Conservation (phyloP, 345 rosid species). For the Gossypium herbaceum region DNA sequence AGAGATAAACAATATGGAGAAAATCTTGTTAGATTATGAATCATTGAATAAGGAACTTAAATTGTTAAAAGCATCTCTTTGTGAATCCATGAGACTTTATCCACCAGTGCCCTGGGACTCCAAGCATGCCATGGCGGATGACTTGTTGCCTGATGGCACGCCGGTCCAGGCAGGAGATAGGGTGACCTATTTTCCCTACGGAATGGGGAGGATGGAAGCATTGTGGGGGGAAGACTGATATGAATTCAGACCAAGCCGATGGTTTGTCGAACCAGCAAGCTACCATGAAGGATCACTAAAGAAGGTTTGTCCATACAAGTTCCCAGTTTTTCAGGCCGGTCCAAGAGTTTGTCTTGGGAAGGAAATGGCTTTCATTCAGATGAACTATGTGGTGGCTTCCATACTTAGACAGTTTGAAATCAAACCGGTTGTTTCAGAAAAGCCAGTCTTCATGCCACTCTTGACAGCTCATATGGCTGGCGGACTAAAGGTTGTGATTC, state of each 20-base stretch:
- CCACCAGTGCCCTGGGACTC: conserved; percentile 75
- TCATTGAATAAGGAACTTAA: conserved; percentile 34
- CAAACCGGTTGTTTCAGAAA: conserved; percentile 23
- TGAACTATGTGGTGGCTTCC: conserved; percentile 53
- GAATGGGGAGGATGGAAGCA: conserved; percentile 83
- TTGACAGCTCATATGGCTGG: conserved; percentile 63
- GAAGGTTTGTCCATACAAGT: conserved; percentile 49
- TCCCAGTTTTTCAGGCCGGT: conserved; percentile 72
- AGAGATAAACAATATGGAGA: conserved; percentile 32
- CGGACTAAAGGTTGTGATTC: conserved; percentile 48
- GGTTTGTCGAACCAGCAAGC: conserved; percentile 33
- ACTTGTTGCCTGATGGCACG: conserved; percentile 70
- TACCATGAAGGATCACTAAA: conserved; percentile 25
- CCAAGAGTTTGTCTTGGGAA: conserved; percentile 72
- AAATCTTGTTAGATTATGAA: conserved; percentile 26
- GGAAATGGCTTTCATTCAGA: conserved; percentile 67
- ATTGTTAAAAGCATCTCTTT: conserved; percentile 53
- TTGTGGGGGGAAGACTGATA: conserved; percentile 66
- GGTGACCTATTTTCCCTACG: conserved; percentile 79
- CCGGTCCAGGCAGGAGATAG: conserved; percentile 62
- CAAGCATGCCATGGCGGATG: conserved; percentile 46
- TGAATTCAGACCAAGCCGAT: conserved; percentile 59
- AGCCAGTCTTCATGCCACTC: conserved; percentile 41
- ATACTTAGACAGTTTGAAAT: conserved; percentile 34
- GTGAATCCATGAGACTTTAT: conserved; percentile 64